Conservation (phyloP, 31 red algal species). For the Odonthalia washingtoniensis region DNA sequence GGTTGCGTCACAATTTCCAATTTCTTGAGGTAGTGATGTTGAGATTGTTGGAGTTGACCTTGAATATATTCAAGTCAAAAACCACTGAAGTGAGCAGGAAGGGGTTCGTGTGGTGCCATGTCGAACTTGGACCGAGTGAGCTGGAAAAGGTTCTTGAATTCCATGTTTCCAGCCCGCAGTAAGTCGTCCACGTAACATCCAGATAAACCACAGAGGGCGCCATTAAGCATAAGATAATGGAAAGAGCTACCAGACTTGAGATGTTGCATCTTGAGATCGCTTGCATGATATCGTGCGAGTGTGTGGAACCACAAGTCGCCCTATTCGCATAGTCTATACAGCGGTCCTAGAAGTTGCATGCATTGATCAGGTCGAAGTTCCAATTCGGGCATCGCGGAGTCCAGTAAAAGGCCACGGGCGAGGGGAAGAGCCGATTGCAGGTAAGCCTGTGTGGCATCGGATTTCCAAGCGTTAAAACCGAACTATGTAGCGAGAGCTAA, state of each 20-base stretch:
- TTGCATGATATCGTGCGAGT: constrained; percentile 17
- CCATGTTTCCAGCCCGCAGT: too few relatives aligned
- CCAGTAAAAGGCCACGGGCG: too few relatives aligned
- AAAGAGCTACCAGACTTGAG: constrained; percentile 27
- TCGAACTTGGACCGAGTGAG: constrained; percentile 13
- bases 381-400: neutral
- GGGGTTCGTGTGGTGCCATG: constrained; percentile 1
- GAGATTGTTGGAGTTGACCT: neutral
- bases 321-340: neutral
- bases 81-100: constrained; percentile 16
- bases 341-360: neutral
- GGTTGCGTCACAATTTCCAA: neutral
- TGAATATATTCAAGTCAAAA: constrained; percentile 12
- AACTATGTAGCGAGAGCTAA: too few relatives aligned
- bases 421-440: too few relatives aligned
- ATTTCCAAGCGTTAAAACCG: too few relatives aligned
- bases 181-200: constrained; percentile 45
- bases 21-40: constrained; percentile 4
- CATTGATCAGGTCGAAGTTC: neutral
- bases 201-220: neutral
- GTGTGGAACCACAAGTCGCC: constrained; percentile 46
- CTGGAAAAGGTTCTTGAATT: constrained; percentile 17
- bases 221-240: neutral
- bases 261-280: constrained; percentile 4
- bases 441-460: too few relatives aligned